Base-by-base conservation (phyloP, 2,329 filamentous ascomycete genomes). In the Aspergillus sergii region DNA sequence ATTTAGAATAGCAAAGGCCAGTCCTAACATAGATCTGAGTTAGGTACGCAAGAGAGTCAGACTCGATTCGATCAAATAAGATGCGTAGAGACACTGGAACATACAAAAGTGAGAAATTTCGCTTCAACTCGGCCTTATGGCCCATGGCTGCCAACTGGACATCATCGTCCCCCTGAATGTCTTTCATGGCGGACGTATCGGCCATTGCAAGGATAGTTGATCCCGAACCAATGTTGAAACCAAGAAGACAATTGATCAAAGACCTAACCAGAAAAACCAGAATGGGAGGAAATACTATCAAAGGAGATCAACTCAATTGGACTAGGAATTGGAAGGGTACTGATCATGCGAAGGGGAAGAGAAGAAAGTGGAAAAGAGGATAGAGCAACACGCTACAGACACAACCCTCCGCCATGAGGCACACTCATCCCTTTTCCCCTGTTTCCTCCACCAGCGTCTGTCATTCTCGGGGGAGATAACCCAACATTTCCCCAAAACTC, bases 1-100 rank as follows among this genome's bases (percentile, higher is more conserved):
- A 71, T 89, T 89, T 54, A 89, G 72, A 67, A 88, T 88, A 14
- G 86, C 86, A 72, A 88, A 89, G 6, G 86, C 86, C 62, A 88
- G 78, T 19, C 86, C 86, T 45, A 88, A 78, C 86, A 89, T 88
- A 30, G 86, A 84, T 59, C 76, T 78, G 58, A 41, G 36, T 50
- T 36, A 57, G 21, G 30, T 11, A 26, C 16, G 9, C 34, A 11
- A 3, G 45, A 51, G 39, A 28, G 45, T 39, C 12, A 21, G 28
- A 60, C 28, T 50, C 55, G 19, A 34, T 21, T 43, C 32, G 32
- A 34, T 12, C 46, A 32, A 28, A 43, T 16, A 23, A 10, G 34
- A 54, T 36, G 9, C n/a, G n/a, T 34, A 16, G 28, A 26, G 9
- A 21, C 28, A 12, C 26, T 57, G 23, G 26, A 34, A 51, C 74